Evolutionary conservation across 331 rosid genomes (phyloP).

Genomic region (Prunus yedoensis): DNA sequence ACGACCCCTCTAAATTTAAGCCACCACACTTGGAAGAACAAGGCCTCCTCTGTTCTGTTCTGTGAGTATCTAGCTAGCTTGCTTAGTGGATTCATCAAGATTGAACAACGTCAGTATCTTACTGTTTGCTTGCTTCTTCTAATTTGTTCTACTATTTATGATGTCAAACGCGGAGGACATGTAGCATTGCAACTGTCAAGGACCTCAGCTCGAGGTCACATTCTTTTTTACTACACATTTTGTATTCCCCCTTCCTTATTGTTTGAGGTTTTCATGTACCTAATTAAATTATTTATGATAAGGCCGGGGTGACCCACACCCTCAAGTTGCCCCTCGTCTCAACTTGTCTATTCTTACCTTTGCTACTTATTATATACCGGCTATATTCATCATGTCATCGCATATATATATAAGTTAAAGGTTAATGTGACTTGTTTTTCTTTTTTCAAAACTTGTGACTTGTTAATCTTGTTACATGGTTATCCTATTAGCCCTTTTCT

Average conservation of each 20-base stretch:
- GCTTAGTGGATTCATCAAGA: conserved; percentile 1
- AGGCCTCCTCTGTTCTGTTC: too few relatives aligned
- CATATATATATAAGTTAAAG: too few relatives aligned
- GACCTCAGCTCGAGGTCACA: conserved; percentile 96
- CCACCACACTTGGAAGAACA: not conserved
- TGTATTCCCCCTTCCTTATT: conserved; percentile 32
- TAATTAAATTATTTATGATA: conserved; percentile 16
- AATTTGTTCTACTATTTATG: conserved; percentile 18
- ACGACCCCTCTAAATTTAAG: conserved; percentile 63
- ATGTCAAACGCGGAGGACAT: too few relatives aligned
- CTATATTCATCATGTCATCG: too few relatives aligned
- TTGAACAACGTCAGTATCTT: not conserved
- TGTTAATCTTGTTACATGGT: too few relatives aligned
- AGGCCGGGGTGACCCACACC: conserved; percentile 30
- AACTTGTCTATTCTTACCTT: not conserved
- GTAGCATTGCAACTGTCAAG: conserved; percentile 14
- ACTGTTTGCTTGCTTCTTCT: conserved; percentile 14
- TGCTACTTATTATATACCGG: not conserved
- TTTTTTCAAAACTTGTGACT: too few relatives aligned
- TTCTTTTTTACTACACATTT: conserved; percentile 51
- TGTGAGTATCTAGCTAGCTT: too few relatives aligned
- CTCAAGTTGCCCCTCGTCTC: conserved; percentile 13
- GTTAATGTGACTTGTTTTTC: too few relatives aligned
- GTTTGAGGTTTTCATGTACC: conserved; percentile 19
- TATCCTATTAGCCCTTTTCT: too few relatives aligned